phyloP scores from a whole-genome alignment of 2,329 filamentous ascomycete species.

The Thelonectria rubi region DNA sequence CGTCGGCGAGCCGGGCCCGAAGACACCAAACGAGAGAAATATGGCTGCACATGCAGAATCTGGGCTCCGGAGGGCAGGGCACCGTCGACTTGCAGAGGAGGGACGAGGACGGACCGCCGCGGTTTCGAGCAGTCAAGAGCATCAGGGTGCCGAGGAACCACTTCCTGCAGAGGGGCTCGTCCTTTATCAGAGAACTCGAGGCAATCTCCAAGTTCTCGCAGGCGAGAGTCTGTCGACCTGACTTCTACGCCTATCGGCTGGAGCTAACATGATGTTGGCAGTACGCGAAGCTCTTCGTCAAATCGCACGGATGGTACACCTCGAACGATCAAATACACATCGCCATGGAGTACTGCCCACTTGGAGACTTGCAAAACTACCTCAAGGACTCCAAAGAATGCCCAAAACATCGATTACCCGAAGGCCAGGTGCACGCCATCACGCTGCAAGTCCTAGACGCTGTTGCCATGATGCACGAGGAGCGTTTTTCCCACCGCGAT shows the following conservation, averaged over 20 bases:
- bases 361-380: conserved; percentile 3
- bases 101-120: background rate
- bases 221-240: background rate
- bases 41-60: background rate
- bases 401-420: background rate
- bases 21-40: background rate
- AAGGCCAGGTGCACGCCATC: conserved; percentile 3
- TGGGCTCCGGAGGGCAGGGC: background rate
- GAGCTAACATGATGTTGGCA: background rate
- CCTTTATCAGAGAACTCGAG: background rate
- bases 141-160: background rate
- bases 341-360: conserved; percentile 5
- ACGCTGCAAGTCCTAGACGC: background rate
- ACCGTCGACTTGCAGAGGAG: background rate
- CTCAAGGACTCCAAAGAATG: background rate
- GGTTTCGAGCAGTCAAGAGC: conserved; percentile 2
- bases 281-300: conserved; percentile 2
- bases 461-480: conserved; percentile 3
- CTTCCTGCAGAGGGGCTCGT: background rate
- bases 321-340: background rate
- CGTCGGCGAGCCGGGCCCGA: background rate
- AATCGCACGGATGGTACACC: conserved; percentile 7
- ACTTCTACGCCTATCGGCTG: background rate
- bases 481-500: background rate
- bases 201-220: conserved; percentile 12